Evolutionary conservation across 208 protist species (phyloP), one percentile per base, ranked within the genome.

Genomic region (Acanthamoeba royreba): DNA sequence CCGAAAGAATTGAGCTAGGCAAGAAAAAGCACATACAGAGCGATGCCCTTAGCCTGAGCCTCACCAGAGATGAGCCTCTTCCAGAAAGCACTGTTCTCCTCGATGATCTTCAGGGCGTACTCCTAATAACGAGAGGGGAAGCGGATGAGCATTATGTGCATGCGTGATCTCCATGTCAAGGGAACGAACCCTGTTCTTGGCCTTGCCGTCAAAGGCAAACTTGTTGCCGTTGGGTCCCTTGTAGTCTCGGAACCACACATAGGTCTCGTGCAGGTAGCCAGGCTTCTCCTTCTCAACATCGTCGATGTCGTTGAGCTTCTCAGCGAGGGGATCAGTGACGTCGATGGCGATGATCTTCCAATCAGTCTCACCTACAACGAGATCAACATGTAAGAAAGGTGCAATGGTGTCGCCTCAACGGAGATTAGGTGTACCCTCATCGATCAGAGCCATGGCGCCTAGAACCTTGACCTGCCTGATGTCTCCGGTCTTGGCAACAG

Each of bases 311-410:
- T 98, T 97, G 28, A 98, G 79, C 87, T 95, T 52, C 4, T 45
- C 61, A 5, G 97, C 97, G 4, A 95, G 46, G 35, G 96, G 96
- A 93, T 98, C 97, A 28, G 94, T 95, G 28, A 96, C 93, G 47
- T 97, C 93, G 74, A 98, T 97, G 25, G 63, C 94, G 72, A 98
- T 58, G 47, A 98, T 94, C 92, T 97, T 97, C 97, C 95, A 97
- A 85, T 97, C 97, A 52, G 96, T 98, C 93, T 98, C 97, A 83
- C 94, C 95, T 93, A 63, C 25, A 40, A 46, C 19, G 15, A 83
- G 45, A 94, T n/a, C n/a, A n/a, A n/a, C 15, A 85, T 43, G 8
- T 81, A 47, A 31, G 45, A 58, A 25, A 58, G 42, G n/a, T 46
- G 46, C 9, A 46, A 31, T 5, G 43, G 4, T n/a, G n/a, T n/a